A percentile compares a stretch with the other conserved stretches of the same genome.
phyloP scores from a whole-genome alignment of 805 yeast species.

The Saccharomycopsis olivae region DNA sequence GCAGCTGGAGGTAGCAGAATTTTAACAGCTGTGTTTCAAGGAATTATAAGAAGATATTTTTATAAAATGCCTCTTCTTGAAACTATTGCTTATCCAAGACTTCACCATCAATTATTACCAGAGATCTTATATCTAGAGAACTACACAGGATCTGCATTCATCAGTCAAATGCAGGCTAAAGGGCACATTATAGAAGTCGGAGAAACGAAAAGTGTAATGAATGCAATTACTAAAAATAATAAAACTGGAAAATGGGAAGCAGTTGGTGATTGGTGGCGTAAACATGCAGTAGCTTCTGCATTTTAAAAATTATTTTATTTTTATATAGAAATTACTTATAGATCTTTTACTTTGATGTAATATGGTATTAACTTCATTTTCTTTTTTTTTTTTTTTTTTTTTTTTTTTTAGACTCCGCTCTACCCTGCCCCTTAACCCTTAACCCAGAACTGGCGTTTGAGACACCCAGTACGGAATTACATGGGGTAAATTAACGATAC shows the following conservation, averaged over 20 bases:
- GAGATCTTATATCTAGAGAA: slow-evolving; percentile 53
- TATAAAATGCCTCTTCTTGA: slow-evolving; percentile 50
- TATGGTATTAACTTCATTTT: too few relatives aligned
- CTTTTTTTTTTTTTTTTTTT: too few relatives aligned
- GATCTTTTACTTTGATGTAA: too few relatives aligned
- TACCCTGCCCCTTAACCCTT: too few relatives aligned
- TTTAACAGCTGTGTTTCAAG: slow-evolving; percentile 73
- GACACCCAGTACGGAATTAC: too few relatives aligned
- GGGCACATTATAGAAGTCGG: slow-evolving; percentile 40
- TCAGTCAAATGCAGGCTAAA: slow-evolving; percentile 27
- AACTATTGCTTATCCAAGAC: slow-evolving; percentile 66
- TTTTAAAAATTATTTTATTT: slow-evolving; percentile 26
- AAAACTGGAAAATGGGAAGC: slow-evolving; percentile 45
- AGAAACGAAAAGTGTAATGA: slow-evolving; percentile 45
- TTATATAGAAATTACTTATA: too few relatives aligned
- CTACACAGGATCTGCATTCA: slow-evolving; percentile 33
- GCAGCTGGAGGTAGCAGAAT: slow-evolving; percentile 94
- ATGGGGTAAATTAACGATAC: too few relatives aligned
- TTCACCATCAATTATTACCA: slow-evolving; percentile 87
- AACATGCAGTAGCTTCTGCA: slow-evolving; percentile 65
- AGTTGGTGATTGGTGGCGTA: slow-evolving; percentile 87
- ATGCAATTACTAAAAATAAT: slow-evolving; percentile 35
- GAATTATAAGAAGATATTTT: slow-evolving; percentile 55
- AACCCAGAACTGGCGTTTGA: too few relatives aligned
- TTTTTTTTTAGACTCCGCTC: too few relatives aligned